Evolutionary conservation across 192 early-diverging fungal species (phyloP), one percentile per base, ranked within the genome.

Genomic region (Backusella luteola): DNA sequence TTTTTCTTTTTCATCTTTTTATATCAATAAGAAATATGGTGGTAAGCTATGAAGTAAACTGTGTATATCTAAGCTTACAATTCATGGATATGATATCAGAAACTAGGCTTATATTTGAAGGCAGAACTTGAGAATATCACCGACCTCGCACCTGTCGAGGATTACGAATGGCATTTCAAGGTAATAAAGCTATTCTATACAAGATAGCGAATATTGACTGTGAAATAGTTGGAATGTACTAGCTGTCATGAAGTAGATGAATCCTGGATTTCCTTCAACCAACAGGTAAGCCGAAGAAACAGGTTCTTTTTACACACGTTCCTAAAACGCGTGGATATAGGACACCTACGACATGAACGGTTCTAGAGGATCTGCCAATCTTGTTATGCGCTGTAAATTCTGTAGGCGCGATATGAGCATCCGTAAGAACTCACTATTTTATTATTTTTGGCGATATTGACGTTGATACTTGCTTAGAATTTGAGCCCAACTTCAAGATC

Each of bases 301-400:
- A 23, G 29, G 23, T 29, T 5, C 38, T 1, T 53, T 21, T 39
- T 36, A 8, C 14, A 46, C 32, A 32, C 32, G 1, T 0, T 32
- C 32, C 74, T 86, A 7, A 71, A 69, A 70, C 49, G 72, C 53
- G 32, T 59, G 23, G 52, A 49, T 76, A 90, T 76, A 90, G 87
- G 91, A 93, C 19, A 77, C 81, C 26, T 85, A 79, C 21, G 86
- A 92, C 35, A 88, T 93, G 71, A 81, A 89, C 35, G 92, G 93
- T 66, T 91, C 90, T 71, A 86, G 93, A 76, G 94, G 94, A 35
- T 85, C 87, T 15, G 94, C 96, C 41, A 96, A 97, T 80, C 79
- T 97, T 46, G 91, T 94, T 38, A 96, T 98, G 93, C 81, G 82
- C 46, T 98, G 95, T 90, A 95, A 97, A 86, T 94, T 94, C 76